A percentile compares a stretch with the other conserved stretches of the same genome.
Evolutionary conservation across 163 green algal genomes (phyloP).

Genomic region (Trebouxia gelatinosa): DNA sequence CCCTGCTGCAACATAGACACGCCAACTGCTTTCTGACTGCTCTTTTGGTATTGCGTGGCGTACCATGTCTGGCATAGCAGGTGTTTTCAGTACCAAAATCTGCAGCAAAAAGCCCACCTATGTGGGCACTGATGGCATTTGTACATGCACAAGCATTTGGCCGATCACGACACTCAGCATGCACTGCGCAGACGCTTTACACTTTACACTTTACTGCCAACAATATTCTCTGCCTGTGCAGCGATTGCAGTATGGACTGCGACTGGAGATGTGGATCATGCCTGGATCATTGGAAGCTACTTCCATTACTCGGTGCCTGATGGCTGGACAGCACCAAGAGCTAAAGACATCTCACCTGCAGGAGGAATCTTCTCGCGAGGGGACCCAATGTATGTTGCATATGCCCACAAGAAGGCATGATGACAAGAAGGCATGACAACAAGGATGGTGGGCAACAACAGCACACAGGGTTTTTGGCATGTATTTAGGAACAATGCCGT

Average conservation of each 20-base stretch:
- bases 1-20: too few species aligned
- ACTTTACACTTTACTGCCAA: too few species aligned
- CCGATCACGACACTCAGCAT: too few species aligned
- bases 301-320: constrained; percentile 52
- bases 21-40: too few species aligned
- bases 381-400: constrained; percentile 66
- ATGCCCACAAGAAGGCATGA: constrained; percentile 46
- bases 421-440: too few species aligned
- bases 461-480: too few species aligned
- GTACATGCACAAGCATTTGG: not conserved
- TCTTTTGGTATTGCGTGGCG: too few species aligned
- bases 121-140: not conserved
- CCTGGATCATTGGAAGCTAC: constrained; percentile 52
- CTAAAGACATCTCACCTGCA: constrained; percentile 49
- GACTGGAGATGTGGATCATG: constrained; percentile 71
- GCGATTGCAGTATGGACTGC: constrained; percentile 75
- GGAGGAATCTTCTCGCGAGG: constrained; percentile 32
- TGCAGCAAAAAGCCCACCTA: not conserved
- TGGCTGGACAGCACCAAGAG: constrained; percentile 44
- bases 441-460: too few species aligned
- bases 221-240: constrained; percentile 32
- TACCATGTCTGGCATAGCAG: too few species aligned
- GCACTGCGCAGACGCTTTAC: too few species aligned
- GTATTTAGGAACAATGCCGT: too few species aligned
- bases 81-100: too few species aligned